phyloP scores from a whole-genome alignment of 176 grass and related monocot genomes.

The Rhipidocladum racemiflorum region DNA sequence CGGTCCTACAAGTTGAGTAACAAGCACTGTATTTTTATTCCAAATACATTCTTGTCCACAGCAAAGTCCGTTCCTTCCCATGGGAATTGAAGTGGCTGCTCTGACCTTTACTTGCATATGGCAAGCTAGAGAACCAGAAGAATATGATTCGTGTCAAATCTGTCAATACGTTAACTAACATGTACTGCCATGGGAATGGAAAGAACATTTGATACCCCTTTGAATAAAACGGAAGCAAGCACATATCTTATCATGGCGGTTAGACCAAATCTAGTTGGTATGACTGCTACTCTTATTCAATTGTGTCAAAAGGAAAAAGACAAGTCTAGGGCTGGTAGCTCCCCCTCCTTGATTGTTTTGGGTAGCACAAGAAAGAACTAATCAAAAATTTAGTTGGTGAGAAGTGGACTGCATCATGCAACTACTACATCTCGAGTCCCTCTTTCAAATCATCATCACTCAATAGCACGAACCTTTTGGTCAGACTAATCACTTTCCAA shows the following conservation, averaged over 20 bases:
- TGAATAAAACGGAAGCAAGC: background rate
- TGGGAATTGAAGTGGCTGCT: background rate
- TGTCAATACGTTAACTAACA: background rate
- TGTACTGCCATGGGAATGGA: background rate
- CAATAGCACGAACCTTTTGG: background rate
- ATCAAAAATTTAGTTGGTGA: conserved; percentile 11
- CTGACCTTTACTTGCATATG: background rate
- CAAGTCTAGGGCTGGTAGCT: background rate
- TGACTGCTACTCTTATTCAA: background rate
- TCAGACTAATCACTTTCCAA: background rate
- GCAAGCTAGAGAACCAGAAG: background rate
- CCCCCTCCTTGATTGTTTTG: background rate
- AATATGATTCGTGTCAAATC: background rate
- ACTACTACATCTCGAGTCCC: conserved; percentile 22
- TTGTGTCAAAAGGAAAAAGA: background rate
- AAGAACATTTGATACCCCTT: background rate
- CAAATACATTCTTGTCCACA: background rate
- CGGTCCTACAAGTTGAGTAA: no score
- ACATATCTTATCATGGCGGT: background rate
- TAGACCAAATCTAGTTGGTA: conserved; percentile 21
- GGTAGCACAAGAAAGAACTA: background rate
- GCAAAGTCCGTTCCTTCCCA: background rate
- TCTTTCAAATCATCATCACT: conserved; percentile 17
- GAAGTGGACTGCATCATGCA: conserved; percentile 22
- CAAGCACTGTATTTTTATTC: background rate